Conservation (phyloP, 768 basidiomycete species). For the Tricholoma saponaceum region DNA sequence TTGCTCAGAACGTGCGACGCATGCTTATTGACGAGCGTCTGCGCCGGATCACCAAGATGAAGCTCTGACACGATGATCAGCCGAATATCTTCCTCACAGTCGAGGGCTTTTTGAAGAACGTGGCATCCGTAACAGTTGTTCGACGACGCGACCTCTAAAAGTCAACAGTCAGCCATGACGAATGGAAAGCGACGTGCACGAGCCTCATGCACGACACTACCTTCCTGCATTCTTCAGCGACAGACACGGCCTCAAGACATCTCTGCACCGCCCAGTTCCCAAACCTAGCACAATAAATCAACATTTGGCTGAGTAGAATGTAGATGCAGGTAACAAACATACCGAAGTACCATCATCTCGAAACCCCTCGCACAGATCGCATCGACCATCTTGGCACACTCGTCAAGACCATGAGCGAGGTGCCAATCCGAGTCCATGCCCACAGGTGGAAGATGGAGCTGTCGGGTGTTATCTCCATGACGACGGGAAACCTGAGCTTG, state of each 20-base stretch:
- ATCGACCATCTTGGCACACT: slow-evolving; percentile 80
- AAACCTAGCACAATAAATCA: slow-evolving; percentile 46
- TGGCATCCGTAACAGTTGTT: slow-evolving; percentile 90
- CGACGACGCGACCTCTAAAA: slow-evolving; percentile 73
- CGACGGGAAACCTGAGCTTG: no score
- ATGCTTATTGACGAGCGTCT: slow-evolving; percentile 87
- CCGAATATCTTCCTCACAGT: slow-evolving; percentile 86
- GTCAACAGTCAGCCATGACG: not conserved
- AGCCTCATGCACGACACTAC: slow-evolving; percentile 87
- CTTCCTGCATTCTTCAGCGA: slow-evolving; percentile 70
- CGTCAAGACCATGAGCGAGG: no score
- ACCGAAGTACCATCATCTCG: slow-evolving; percentile 93
- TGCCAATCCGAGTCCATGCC: no score
- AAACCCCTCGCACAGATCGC: slow-evolving; percentile 82
- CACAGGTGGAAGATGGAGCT: no score
- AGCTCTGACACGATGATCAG: slow-evolving; percentile 82
- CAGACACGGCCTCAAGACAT: no score
- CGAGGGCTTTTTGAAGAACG: slow-evolving; percentile 84
- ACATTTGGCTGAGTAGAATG: no score
- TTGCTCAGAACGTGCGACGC: slow-evolving; percentile 93
- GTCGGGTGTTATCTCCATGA: no score
- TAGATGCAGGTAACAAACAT: no score
- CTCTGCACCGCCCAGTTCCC: slow-evolving; percentile 92
- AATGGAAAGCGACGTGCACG: slow-evolving; percentile 10
- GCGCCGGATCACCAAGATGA: slow-evolving; percentile 77